Evolutionary conservation across 257 asterid species (phyloP).

Genomic region (Nemophila menziesii): DNA sequence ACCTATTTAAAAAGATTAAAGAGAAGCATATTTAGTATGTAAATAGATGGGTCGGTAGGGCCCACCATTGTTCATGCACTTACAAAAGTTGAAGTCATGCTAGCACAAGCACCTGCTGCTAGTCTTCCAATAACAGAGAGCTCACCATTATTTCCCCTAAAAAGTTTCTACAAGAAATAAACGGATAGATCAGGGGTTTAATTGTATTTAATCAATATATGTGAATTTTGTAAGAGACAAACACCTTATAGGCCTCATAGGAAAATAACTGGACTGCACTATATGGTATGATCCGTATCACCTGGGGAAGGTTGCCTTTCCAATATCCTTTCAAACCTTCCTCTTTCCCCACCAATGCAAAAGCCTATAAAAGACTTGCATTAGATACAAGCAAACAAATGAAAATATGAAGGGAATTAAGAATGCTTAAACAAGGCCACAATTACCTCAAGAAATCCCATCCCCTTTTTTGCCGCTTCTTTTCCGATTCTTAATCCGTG

Average conservation of each 20-base stretch:
- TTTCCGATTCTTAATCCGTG: constrained; percentile 86
- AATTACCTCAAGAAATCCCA: constrained; percentile 74
- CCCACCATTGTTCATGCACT: constrained; percentile 29
- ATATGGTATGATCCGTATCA: constrained; percentile 85
- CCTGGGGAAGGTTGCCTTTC: constrained; percentile 99
- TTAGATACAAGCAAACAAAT: background rate
- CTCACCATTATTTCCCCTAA: constrained; percentile 58
- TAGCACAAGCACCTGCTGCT: constrained; percentile 99
- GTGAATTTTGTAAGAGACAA: constrained; percentile 8
- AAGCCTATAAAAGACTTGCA: constrained; percentile 30
- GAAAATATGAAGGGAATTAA: too few species aligned
- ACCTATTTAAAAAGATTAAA: constrained; percentile 6
- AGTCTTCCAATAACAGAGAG: constrained; percentile 84
- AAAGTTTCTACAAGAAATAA: constrained; percentile 46
- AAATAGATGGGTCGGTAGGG: background rate
- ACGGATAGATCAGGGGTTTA: too few species aligned
- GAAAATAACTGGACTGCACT: constrained; percentile 95
- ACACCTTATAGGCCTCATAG: constrained; percentile 91
- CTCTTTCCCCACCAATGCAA: constrained; percentile 63
- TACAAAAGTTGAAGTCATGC: constrained; percentile 99
- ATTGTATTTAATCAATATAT: too few species aligned
- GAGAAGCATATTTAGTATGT: constrained; percentile 12
- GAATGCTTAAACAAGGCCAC: too few species aligned
- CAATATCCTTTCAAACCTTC: constrained; percentile 94
- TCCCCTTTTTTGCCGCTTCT: constrained; percentile 56